Base-by-base conservation (phyloP, 2,329 filamentous ascomycete species). In the Aspergillus flavus region DNA sequence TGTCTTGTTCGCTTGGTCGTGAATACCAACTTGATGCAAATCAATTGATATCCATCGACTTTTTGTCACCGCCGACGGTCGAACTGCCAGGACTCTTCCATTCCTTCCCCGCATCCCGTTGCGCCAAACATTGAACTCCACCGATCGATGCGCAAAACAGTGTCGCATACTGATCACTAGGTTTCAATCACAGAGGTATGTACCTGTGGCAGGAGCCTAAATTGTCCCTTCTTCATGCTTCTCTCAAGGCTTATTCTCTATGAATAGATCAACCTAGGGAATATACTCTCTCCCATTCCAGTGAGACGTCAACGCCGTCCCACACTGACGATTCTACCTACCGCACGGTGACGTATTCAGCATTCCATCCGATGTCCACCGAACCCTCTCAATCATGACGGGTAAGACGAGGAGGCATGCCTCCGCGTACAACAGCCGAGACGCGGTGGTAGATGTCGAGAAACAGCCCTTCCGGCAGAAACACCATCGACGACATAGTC, bases 371-470 rank as follows among this genome's bases (percentile, higher is more conserved):
- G 62, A 73, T 74, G 70, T 67, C 68, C 64, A 66, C 52, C 60
- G 61, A 43, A 62, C 55, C 48, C 52, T 48, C 59, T 34, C 19
- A 62, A 71, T 58, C 66, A 77, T 77, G 75, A 72, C 71, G 54
- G 69, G 70, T 58, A 73, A 72, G 66, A 69, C 68, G 62, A 73
- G 71, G 71, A 71, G 73, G 68, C 67, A 68, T 60, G 73, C 72
- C 66, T 67, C 71, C 30, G 66, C 71, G 6, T 69, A 72, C 61
- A 69, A 71, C 59, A 59, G 48, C 12, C 64, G 60, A 50, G 59
- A 68, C 57, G 63, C 67, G 30, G 68, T 71, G n/a, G 66, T 70
- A 57, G 76, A 79, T 56, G n/a, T 77, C 45, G 75, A 77, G 59
- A 77, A 77, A 61, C 72, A 76, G 41, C 69, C 69, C 16, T 50